Base-by-base conservation (phyloP, 2,329 filamentous ascomycete species). In the Dactylellina drechsleri region DNA sequence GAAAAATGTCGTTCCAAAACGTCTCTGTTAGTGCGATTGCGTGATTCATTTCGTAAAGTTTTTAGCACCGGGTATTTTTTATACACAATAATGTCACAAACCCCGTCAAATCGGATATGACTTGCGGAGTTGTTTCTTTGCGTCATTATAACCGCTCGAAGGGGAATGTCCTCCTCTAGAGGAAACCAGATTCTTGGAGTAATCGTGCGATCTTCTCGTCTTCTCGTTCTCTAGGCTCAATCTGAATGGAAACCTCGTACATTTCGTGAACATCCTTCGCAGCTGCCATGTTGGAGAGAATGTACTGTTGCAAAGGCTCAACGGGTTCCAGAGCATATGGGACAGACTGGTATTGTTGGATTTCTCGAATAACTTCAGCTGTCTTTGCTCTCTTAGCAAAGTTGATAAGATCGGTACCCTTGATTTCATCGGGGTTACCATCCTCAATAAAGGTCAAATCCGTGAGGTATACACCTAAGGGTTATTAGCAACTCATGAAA, bases 371-470 rank as follows among this genome's bases (percentile, higher is more conserved):
- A 49, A 99, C 95, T 82, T 98, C 95, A 18, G 95, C 95, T 13
- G 95, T 98, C 86, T 98, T 99, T 66, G 93, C 92, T 61, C 95
- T 91, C 86, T 99, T 99, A 80, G 93, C 93, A 83, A 99, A 99
- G 84, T 99, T 99, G 85, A 99, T 97, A 78, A 97, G 86, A 80
- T 96, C 92, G 6, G 93, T 95, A 83, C 96, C 96, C 83, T 97
- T 98, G 83, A 96, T 93, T 79, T 97, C 89, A 8, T 93, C 96
- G 2, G 95, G 93, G 77, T 99, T 99, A 78, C 95, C 95, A 80
- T 99, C 94, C 82, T 99, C 95, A 77, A 99, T 99, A 81, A 99
- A 99, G 0, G 94, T 98, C 71, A 99, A 85, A 84, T 99, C 95
- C 71, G 95, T 99, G 76, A 99, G 85, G 82, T 98, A 99, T 66